These are phyloP conservation scores for Aspergillus luchuensis DNA, from an alignment of 2,329 filamentous ascomycete species.

Conservation along the genomic window DNA sequence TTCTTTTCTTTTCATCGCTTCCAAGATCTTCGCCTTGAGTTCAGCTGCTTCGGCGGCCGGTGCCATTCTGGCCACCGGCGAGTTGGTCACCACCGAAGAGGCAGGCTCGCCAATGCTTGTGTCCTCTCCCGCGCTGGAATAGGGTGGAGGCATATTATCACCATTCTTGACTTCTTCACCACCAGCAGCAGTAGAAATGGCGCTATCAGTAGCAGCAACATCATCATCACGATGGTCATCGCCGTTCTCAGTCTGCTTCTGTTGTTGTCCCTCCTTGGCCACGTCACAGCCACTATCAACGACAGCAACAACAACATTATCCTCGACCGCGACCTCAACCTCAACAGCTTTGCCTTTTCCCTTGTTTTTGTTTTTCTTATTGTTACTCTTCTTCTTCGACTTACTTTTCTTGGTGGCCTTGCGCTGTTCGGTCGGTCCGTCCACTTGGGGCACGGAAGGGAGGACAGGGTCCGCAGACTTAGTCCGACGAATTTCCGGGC, in stretches of 20 bases:
- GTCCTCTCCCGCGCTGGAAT: not conserved
- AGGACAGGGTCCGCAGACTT: conserved; percentile 6
- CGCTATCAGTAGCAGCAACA: not conserved
- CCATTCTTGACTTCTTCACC: not conserved
- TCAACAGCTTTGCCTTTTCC: not conserved
- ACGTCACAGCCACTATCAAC: not conserved
- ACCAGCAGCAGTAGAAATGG: too few species aligned
- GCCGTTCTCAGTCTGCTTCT: not conserved
- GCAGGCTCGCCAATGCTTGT: too few species aligned
- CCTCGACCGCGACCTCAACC: not conserved
- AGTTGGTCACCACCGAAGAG: too few species aligned
- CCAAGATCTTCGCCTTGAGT: not conserved
- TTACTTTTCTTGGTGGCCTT: conserved; percentile 14
- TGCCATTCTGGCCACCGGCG: too few species aligned
- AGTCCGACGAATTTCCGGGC: not conserved
- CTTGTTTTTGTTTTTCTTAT: conserved; percentile 4
- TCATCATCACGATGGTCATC: not conserved
- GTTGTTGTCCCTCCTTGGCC: not conserved
- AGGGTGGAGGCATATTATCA: not conserved
- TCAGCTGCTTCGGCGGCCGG: not conserved
- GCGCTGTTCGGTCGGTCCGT: conserved; percentile 9
- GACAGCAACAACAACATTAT: not conserved
- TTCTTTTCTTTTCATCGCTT: not conserved
- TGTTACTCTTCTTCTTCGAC: conserved; percentile 10
- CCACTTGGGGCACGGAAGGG: conserved; percentile 10